A percentile compares a stretch with the other conserved stretches of the same genome.
Evolutionary conservation across 2,329 filamentous ascomycete genomes (phyloP).

Genomic region (Periglandula ipomoeae): DNA sequence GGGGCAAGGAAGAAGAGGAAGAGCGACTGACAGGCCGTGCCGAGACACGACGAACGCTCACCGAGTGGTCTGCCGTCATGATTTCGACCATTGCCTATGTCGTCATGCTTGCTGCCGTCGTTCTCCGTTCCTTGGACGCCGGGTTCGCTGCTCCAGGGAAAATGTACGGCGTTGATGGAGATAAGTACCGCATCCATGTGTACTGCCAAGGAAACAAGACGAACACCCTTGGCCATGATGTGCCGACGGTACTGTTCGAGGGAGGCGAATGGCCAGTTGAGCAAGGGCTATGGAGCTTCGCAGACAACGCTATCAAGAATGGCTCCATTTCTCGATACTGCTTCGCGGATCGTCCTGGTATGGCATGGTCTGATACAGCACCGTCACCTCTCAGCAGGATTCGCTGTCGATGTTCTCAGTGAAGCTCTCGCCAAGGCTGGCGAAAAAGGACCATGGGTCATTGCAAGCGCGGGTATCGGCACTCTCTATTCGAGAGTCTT

Average conservation of each 20-base stretch:
- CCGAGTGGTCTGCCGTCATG: slow-evolving; percentile 78
- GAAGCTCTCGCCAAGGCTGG: slow-evolving; percentile 74
- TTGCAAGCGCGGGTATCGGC: slow-evolving; percentile 79
- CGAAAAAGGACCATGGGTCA: slow-evolving; percentile 81
- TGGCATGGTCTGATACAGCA: slow-evolving; percentile 81
- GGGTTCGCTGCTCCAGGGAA: slow-evolving; percentile 65
- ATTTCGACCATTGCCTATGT: slow-evolving; percentile 63
- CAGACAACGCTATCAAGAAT: slow-evolving; percentile 64
- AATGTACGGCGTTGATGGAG: slow-evolving; percentile 69
- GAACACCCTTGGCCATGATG: slow-evolving; percentile 37
- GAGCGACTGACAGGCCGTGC: slow-evolving; percentile 81
- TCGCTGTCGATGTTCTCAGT: slow-evolving; percentile 81
- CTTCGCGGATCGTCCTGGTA: slow-evolving; percentile 87
- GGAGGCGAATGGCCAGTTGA: slow-evolving; percentile 74
- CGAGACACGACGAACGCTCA: slow-evolving; percentile 72
- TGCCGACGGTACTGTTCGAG: slow-evolving; percentile 81
- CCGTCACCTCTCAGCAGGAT: slow-evolving; percentile 89
- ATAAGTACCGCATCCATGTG: slow-evolving; percentile 81
- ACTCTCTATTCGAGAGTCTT: slow-evolving; percentile 89
- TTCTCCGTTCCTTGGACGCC: slow-evolving; percentile 72
- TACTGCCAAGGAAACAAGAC: slow-evolving; percentile 68
- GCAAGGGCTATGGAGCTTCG: slow-evolving; percentile 69
- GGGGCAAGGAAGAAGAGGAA: slow-evolving; percentile 90
- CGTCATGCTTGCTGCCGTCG: slow-evolving; percentile 55
- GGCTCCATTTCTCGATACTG: slow-evolving; percentile 84